Evolutionary conservation across 805 yeast genomes (phyloP), one percentile per base, ranked within the genome.

Genomic region (Vanderwaltozyma yarrowii): DNA sequence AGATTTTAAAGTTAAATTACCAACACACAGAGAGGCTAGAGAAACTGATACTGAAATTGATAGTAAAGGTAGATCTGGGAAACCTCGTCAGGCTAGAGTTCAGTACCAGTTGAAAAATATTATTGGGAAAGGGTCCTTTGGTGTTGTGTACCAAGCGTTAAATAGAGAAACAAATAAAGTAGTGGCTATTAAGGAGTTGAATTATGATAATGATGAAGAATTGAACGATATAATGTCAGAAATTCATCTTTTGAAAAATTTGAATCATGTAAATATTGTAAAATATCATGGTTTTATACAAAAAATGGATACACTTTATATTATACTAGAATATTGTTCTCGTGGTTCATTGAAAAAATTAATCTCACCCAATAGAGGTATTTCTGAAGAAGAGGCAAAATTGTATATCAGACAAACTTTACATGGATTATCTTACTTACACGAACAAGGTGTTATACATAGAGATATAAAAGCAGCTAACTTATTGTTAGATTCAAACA

Each of bases 381-480:
- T 85, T 40, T 73, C 74, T 28, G 95, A 84, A 52, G 64, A 71
- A 0, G 65, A 73, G 36, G 77, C 82, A 23, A 61, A 77, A 18
- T 69, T 67, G 33, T 80, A 79, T 49, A 72, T 81, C 29, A 62
- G 70, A 23, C 94, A 85, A 57, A 84, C 86, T 3, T 64, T 85
- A 32, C 65, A 70, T 12, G 95, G 95, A 0, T 63, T 85, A 37
- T 63, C 65, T 28, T 85, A 85, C 49, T 61, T 85, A 29, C 89
- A 82, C 53, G 70, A 67, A n/a, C 81, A 73, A 45, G 84, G 86
- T 13, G 78, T 82, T 50, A 88, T 89, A 31, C 98, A 89, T 56
- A 64, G 97, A 43, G 97, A 89, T 58, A 83, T 89, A 37, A 89
- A 88, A 56, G 95, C 96, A 2, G 97, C 96, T 0, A 89, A 89